Evolutionary conservation across 768 basidiomycete species (phyloP), one percentile per base, ranked within the genome.

Genomic region (Suillus subaureus): DNA sequence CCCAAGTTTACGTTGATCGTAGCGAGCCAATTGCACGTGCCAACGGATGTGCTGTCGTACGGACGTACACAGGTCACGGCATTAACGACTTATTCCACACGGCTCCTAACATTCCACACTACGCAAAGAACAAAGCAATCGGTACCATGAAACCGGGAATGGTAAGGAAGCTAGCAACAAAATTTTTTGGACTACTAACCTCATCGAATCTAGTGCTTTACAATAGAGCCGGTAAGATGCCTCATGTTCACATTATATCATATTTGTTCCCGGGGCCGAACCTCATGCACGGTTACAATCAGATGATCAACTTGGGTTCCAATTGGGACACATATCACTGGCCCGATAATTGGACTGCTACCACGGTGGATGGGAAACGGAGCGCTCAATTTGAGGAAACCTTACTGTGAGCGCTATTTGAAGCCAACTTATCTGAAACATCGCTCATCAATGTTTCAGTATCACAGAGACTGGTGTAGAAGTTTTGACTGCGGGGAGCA

Each of bases 381-480:
- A 96, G 93, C 66, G 97, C 97, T 1, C 97, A 99, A 73, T 99
- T 98, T 74, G 97, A 99, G 76, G 97, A 99, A 73, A 98, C 97
- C 1, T 80, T 99, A 42, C 77, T 99, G 96, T 96, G 72, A 71
- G 94, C 85, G 45, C 18, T 21, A 21, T 21, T 12, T 12, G 11
- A 26, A 12, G 18, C 6, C 1, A 60, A 60, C 26, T 18, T 60
- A 18, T 63, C 61, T n/a, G 57, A 18, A 11, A 26, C 4, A 23
- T 42, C 7, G 1, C 18, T 60, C 12, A 60, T 60, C 64, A 40
- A 51, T 56, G 26, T 64, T 43, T 58, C 73, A 97, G 96, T 62
- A 89, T 98, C 71, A 97, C 96, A 35, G 95, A 96, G 71, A 91
- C 87, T 26, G 96, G 96, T 4, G 90, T 91, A 39, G 96, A 98